A percentile compares a stretch with the other conserved stretches of the same genome.
phyloP scores from a whole-genome alignment of 164 flowering plant species.

The Berberis vulgaris region DNA sequence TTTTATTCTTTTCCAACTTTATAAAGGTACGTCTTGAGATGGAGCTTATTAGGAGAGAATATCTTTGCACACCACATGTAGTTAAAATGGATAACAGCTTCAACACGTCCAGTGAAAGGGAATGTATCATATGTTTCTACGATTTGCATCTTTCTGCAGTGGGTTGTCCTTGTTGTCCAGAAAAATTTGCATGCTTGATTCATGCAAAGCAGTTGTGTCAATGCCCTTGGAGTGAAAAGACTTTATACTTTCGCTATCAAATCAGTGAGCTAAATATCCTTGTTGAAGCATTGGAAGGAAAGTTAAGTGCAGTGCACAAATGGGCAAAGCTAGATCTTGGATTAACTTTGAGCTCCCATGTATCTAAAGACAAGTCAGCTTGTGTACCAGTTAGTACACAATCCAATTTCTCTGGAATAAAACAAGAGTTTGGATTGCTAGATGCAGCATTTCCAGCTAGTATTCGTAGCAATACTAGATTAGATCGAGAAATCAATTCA shows the following conservation, averaged over 20 bases:
- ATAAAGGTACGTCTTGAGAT: constrained; percentile 41
- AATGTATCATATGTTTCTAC: constrained; percentile 51
- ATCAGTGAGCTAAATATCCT: constrained; percentile 44
- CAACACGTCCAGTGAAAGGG: constrained; percentile 40
- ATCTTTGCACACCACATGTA: constrained; percentile 35
- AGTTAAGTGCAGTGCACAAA: constrained; percentile 56
- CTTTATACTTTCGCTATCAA: constrained; percentile 46
- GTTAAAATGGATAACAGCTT: constrained; percentile 43
- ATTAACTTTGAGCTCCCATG: constrained; percentile 33
- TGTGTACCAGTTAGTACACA: constrained; percentile 2
- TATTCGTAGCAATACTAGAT: constrained; percentile 3
- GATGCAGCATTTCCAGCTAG: constrained; percentile 1
- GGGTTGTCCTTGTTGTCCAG: constrained; percentile 58
- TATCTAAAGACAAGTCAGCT: constrained; percentile 28
- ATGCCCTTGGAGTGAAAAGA: constrained; percentile 46
- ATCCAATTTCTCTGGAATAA: constrained; percentile 1
- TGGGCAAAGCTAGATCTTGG: constrained; percentile 72
- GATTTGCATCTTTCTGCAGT: constrained; percentile 71
- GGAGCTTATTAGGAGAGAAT: constrained; percentile 42
- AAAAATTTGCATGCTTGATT: constrained; percentile 50
- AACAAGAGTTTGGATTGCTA: background rate
- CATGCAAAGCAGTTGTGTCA: constrained; percentile 65
- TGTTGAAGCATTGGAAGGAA: constrained; percentile 62
- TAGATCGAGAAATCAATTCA: constrained; percentile 15
- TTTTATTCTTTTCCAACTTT: constrained; percentile 11